Evolutionary conservation across 768 basidiomycete genomes (phyloP).

Genomic region (Podaxis sp.): DNA sequence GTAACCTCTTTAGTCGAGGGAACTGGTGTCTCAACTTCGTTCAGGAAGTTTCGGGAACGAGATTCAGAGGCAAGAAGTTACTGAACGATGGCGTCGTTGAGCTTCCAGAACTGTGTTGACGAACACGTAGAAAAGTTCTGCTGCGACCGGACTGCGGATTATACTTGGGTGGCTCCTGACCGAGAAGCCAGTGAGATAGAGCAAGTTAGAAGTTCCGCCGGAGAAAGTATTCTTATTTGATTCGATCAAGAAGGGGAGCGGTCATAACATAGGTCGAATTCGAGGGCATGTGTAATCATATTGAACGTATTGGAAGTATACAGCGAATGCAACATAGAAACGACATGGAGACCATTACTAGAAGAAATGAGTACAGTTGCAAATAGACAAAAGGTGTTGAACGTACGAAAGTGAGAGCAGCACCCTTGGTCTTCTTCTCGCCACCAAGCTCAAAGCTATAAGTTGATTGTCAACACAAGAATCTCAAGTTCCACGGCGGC

Average conservation of each 20-base stretch:
- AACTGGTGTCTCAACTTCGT: not conserved
- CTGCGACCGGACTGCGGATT: not conserved
- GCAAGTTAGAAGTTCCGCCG: not conserved
- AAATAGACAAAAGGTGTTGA: not conserved
- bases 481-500: not conserved
- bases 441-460: conserved; percentile 97
- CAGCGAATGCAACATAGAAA: conserved; percentile 22
- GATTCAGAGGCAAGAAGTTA: not conserved
- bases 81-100: not conserved
- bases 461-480: not conserved
- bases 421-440: conserved; percentile 99
- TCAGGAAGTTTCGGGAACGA: not conserved
- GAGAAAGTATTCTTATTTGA: conserved; percentile 1
- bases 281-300: conserved; percentile 28
- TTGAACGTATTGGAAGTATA: conserved; percentile 23
- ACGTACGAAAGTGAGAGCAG: conserved; percentile 91
- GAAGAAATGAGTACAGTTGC: not conserved
- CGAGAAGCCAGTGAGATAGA: not conserved
- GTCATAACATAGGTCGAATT: conserved; percentile 1
- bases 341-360: conserved; percentile 26
- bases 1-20: not conserved
- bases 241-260: not conserved
- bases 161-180: not conserved
- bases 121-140: not conserved
- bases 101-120: not conserved